Conservation (phyloP, 768 basidiomycete genomes). For the Scleroderma bovista region DNA sequence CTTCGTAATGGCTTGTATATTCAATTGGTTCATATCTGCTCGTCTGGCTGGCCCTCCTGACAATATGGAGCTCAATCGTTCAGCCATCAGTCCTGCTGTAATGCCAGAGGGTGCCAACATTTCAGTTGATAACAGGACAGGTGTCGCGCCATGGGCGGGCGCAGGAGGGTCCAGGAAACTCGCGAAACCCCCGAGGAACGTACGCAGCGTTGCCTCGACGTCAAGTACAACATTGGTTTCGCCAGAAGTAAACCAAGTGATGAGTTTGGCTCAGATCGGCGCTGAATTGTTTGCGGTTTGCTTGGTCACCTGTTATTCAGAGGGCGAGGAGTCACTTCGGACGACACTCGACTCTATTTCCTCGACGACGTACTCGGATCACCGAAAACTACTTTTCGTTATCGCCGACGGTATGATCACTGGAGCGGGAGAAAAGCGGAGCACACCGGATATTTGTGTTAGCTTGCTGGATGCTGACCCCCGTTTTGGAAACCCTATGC, state of each 20-base stretch:
- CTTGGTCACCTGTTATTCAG: slow-evolving; percentile 96
- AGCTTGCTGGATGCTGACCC: slow-evolving; percentile 87
- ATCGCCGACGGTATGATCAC: slow-evolving; percentile 99
- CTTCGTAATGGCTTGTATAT: slow-evolving; percentile 93
- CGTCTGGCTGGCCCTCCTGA: slow-evolving; percentile 75
- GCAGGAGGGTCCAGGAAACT: slow-evolving; percentile 47
- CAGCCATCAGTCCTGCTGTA: slow-evolving; percentile 90
- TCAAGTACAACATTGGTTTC: slow-evolving; percentile 54
- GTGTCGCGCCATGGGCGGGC: slow-evolving; percentile 92
- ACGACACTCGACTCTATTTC: slow-evolving; percentile 94
- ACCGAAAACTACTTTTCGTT: slow-evolving; percentile 86
- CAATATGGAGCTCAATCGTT: slow-evolving; percentile 64
- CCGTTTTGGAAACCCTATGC: slow-evolving; percentile 91
- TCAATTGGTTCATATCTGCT: slow-evolving; percentile 93
- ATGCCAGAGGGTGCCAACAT: slow-evolving; percentile 95
- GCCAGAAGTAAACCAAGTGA: slow-evolving; percentile 41
- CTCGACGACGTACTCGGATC: slow-evolving; percentile 83
- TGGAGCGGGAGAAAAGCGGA: slow-evolving; percentile 90
- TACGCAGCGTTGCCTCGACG: slow-evolving; percentile 43
- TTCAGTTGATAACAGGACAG: slow-evolving; percentile 84
- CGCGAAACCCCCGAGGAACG: slow-evolving; percentile 32
- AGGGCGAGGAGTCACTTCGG: slow-evolving; percentile 88
- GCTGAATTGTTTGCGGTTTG: slow-evolving; percentile 93
- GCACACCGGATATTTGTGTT: slow-evolving; percentile 96
- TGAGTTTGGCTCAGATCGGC: slow-evolving; percentile 88